A percentile compares a stretch with the other conserved stretches of the same genome.
Conservation (phyloP, 2,329 filamentous ascomycete species). For the Monosporascus sp. region DNA sequence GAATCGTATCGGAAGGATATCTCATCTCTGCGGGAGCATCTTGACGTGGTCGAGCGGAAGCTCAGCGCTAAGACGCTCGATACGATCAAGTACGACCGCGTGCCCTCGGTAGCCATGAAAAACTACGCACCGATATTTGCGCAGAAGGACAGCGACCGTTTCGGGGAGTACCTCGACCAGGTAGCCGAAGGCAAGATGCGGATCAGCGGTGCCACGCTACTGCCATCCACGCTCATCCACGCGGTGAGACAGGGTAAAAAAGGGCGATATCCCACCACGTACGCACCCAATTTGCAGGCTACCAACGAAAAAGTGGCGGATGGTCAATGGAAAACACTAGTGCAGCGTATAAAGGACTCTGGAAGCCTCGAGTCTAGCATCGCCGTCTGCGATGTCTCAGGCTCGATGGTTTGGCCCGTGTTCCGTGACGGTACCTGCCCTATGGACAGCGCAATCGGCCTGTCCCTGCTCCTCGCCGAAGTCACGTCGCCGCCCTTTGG, state of each 20-base stretch:
- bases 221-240: conserved; percentile 44
- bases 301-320: conserved; percentile 34
- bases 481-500: conserved; percentile 47
- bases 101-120: conserved; percentile 54
- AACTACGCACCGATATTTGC: conserved; percentile 44
- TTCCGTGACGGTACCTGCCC: conserved; percentile 43
- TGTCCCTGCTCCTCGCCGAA: conserved; percentile 51
- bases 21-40: conserved; percentile 46
- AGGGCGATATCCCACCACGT: conserved; percentile 2
- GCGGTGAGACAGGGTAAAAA: conserved; percentile 4
- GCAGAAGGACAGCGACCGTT: conserved; percentile 43
- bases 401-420: conserved; percentile 38
- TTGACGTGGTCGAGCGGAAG: conserved; percentile 48
- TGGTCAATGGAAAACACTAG: conserved; percentile 51
- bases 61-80: conserved; percentile 39
- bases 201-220: conserved; percentile 51
- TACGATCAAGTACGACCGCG: conserved; percentile 50
- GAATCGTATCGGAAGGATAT: conserved; percentile 47
- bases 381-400: conserved; percentile 53
- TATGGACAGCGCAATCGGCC: conserved; percentile 48
- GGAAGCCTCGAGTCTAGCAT: conserved; percentile 48
- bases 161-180: conserved; percentile 41
- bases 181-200: conserved; percentile 41
- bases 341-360: conserved; percentile 51
- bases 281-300: not conserved